Percentiles rank a stretch among this genome's conserved stretches.
Evolutionary conservation across 495 filamentous ascomycete species (phyloP).

Genomic region (Talaromyces adpressus): DNA sequence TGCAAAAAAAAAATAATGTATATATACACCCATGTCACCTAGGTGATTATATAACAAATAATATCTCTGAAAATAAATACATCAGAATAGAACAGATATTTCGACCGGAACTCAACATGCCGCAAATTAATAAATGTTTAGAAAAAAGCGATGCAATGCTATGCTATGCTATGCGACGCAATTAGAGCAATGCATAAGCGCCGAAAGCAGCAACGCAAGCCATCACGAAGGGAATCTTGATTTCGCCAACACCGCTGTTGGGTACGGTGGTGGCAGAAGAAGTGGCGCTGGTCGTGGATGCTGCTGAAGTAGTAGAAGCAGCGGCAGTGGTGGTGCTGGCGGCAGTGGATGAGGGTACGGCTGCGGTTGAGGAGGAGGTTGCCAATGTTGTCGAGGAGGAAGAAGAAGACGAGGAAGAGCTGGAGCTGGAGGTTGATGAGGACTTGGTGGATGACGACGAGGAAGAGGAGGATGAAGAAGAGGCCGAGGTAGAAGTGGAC

Average conservation of each 20-base stretch:
- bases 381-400: not conserved
- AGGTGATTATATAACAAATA: not conserved
- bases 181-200: not conserved
- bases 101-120: not conserved
- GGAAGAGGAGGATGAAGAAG: constrained; percentile 10
- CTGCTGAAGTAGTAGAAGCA: not conserved
- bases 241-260: not conserved
- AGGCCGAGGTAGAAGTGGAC: constrained; percentile 35
- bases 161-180: not conserved
- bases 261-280: not conserved
- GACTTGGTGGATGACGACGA: constrained; percentile 3
- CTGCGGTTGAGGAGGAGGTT: not conserved
- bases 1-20: not conserved
- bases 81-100: not conserved
- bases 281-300: not conserved
- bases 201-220: constrained; percentile 2
- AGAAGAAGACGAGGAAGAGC: constrained; percentile 2
- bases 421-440: constrained; percentile 10
- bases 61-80: not conserved
- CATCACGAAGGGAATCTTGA: constrained; percentile 1
- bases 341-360: not conserved
- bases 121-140: not conserved
- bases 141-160: not conserved
- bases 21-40: not conserved
- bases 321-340: not conserved